Percentiles rank a stretch among this genome's conserved stretches.
phyloP scores from a whole-genome alignment of 176 grass and related monocot genomes.

The Otatea glauca region DNA sequence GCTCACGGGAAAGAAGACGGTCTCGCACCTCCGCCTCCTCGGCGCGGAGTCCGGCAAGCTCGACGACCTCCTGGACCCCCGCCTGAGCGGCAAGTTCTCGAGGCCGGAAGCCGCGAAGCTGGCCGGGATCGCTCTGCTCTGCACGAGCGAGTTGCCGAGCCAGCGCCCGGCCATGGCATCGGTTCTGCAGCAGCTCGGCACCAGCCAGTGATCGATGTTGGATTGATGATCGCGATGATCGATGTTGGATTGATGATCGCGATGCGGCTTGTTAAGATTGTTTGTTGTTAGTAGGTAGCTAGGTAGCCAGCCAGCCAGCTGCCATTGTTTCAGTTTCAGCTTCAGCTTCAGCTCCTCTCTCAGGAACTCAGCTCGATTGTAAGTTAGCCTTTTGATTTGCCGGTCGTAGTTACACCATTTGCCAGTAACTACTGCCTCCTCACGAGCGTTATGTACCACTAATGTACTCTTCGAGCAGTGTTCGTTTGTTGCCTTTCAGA shows the following conservation, averaged over 20 bases:
- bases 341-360: constrained; percentile 28
- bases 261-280: not conserved
- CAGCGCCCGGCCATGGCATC: constrained; percentile 65
- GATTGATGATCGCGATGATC: no score
- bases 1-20: constrained; percentile 58
- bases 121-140: constrained; percentile 70
- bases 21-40: constrained; percentile 48
- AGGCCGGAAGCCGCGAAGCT: constrained; percentile 69
- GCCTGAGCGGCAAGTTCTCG: constrained; percentile 62
- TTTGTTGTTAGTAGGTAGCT: not conserved
- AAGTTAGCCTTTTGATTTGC: not conserved
- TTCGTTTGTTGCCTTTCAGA: no score
- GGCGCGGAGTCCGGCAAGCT: constrained; percentile 47
- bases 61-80: constrained; percentile 70
- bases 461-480: not conserved
- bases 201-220: constrained; percentile 20
- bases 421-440: not conserved
- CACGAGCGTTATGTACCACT: not conserved
- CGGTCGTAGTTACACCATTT: not conserved
- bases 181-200: constrained; percentile 74
- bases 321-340: constrained; percentile 14
- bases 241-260: not conserved
- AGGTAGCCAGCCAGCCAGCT: no score
- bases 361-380: constrained; percentile 20
- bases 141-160: constrained; percentile 62